Base-by-base conservation (phyloP, 768 basidiomycete genomes). In the Xanthoconium purpureum region DNA sequence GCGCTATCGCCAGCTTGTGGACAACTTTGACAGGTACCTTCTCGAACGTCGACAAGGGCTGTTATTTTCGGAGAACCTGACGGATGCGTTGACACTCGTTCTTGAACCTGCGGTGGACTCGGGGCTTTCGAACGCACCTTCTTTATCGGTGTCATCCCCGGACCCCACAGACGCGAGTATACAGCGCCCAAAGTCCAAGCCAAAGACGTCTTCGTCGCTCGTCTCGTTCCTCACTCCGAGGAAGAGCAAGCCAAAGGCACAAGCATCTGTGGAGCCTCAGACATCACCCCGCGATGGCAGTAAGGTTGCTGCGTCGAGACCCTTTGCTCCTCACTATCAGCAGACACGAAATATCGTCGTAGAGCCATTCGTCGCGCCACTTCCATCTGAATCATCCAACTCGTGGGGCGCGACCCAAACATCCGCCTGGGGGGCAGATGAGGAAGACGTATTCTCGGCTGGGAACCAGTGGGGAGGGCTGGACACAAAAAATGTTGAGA, bases 11-110 rank as follows among this genome's bases (percentile, higher is more conserved):
- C 77, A 80, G 39, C 68, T 79, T 18, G 85, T 96, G 30, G 80
- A 87, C 20, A 75, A 87, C 45, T 97, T 98, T 66, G 94, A 98
- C 74, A 82, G 81, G 66, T 91, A 84, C 65, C 81, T 98, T 3
- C 70, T 84, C 2, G 92, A 98, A 72, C 82, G 96, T 36, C 82
- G 96, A 17, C 89, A 88, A 66, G 95, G 94, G 2, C 78, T 98
- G 10, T 73, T 96, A 17, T 97, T 96, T 71, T 88, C 89, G 5
- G 94, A 97, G 73, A 94, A 94, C 67, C 75, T 97, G 36, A 89
- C 86, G 8, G 96, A 98, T 64, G 95, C 95, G 5, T 76, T 98
- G 55, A 88, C 80, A 44, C 75, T 93, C 45, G 80, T 78, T 14
- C 74, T 94, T 52, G 88, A 94, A 55, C 71, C 89, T 24, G 75